These are phyloP conservation scores for Falciphora oryzae DNA, from an alignment of 2,329 filamentous ascomycete species.

Conservation along the genomic window DNA sequence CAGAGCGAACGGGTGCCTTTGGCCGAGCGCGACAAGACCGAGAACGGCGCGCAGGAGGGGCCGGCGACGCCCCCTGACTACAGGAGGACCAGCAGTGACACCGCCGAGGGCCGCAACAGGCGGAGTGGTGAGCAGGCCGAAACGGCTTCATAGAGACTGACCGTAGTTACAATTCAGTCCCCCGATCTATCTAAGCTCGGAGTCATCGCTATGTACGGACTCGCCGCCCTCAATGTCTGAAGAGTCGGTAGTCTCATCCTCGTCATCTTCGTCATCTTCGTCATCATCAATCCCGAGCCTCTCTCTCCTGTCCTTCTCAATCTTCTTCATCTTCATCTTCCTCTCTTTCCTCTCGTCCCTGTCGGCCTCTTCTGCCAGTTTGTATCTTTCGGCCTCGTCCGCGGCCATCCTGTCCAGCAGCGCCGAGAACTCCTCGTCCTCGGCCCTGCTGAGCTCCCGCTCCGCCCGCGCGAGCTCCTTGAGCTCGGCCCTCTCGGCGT, in stretches of 20 bases:
- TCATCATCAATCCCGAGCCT: background rate
- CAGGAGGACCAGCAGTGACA: too few species aligned
- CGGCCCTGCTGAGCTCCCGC: constrained; percentile 5
- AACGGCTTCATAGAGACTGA: too few species aligned
- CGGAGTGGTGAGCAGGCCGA: too few species aligned
- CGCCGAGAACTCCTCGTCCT: constrained; percentile 13
- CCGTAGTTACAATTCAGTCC: too few species aligned
- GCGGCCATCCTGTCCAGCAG: background rate
- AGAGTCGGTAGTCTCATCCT: background rate
- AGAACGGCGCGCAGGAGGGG: too few species aligned
- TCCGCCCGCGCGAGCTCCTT: constrained; percentile 1
- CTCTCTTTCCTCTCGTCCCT: background rate
- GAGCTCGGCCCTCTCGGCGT: background rate
- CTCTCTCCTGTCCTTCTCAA: background rate
- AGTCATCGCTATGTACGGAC: too few species aligned
- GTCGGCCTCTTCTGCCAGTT: background rate
- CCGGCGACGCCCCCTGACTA: too few species aligned
- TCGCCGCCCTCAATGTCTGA: background rate
- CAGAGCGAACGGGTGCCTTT: background rate
- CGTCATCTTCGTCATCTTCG: background rate
- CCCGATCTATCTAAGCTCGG: too few species aligned
- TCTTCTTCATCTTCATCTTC: background rate
- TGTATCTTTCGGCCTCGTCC: constrained; percentile 8
- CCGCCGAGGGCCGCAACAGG: too few species aligned
- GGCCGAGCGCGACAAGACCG: background rate